Evolutionary conservation across 306 rosid genomes (phyloP), one percentile per base, ranked within the genome.

Genomic region (Nissolia schottii): DNA sequence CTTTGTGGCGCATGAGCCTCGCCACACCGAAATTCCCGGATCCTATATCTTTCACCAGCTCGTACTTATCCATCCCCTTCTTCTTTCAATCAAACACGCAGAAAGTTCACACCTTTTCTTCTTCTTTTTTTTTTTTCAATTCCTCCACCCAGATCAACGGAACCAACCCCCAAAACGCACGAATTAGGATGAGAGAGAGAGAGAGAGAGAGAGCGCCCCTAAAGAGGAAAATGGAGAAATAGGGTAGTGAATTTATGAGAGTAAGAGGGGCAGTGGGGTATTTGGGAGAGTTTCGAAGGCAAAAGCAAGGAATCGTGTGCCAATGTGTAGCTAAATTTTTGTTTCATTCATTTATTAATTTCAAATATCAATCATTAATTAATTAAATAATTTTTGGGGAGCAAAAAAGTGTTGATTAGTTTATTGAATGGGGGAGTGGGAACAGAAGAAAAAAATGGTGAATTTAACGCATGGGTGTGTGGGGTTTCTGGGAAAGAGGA

Each of bases 1-100:
- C 83, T 72, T 71, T 90, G 86, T 90, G 67, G 11, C 90, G 85
- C 92, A 87, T 82, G 23, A 90, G 96, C 79, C 96, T 84, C 0
- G 96, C 96, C 71, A 90, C 92, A 3, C 96, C 96, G n/a, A 90
- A 87, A 75, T 90, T 90, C 51, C 96, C 96, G 71, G 92, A 87
- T 79, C 96, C 96, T 82, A 90, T 90, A 40, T 90, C 96, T 85
- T 90, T 90, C 43, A 90, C 86, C 14, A 87, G 82, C 84, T 90
- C 96, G 84, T 87, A 90, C 68, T 84, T 90, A 31, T 90, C 96
- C 96, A 89, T 89, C 40, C 0, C 71, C 3, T 45, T 37, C 67
- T 40, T 38, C 27, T 35, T 20, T 7, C 27, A 59, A 66, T 27
- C 60, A 59, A 16, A 31, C 34, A 11, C 63, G 19, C 62, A 6